Evolutionary conservation across 768 basidiomycete species (phyloP), one percentile per base, ranked within the genome.

Genomic region (Termitomyces sp.): DNA sequence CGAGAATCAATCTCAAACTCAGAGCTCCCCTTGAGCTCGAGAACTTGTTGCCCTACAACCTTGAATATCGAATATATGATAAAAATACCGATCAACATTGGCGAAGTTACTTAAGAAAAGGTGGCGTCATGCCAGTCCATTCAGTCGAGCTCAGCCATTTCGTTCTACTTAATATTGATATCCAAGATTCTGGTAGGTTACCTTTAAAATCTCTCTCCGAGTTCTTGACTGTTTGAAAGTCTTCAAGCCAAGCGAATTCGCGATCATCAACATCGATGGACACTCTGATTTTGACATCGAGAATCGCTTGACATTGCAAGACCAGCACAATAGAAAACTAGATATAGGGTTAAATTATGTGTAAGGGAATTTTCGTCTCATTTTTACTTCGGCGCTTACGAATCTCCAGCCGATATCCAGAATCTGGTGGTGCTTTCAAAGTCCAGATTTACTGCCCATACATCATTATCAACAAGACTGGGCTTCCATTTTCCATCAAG

Each of bases 61-160:
- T 98, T 49, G 87, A 93, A 63, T 99, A 97, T 72, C 83, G 93
- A n/a, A 89, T 98, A 34, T 98, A 93, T 61, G 95, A 99, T 76
- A 97, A 94, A 73, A 83, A 97, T 59, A 87, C 89, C 0, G 85
- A 93, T 63, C 90, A 93, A 64, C 95, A 96, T 64, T 98, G 94
- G 87, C 85, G 84, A 60, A 95, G 90, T 66, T 99, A 93, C 72
- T 76, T 98, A 15, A 82, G 95, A 44, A 84, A 90, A 64, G 96
- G 97, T 28, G 96, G 95, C 7, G 77, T 93, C 40, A 96, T 96
- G 85, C 97, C 97, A 2, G 87, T 98, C 17, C 97, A 98, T 66
- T 94, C 93, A 2, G 91, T 97, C 26, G 94, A 98, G 65, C 75
- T 98, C 2, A 80, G 81, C 5, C 97, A 99, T 69, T 77, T 98